phyloP scores from a whole-genome alignment of 2,329 filamentous ascomycete species.

The Colletotrichum truncatum region DNA sequence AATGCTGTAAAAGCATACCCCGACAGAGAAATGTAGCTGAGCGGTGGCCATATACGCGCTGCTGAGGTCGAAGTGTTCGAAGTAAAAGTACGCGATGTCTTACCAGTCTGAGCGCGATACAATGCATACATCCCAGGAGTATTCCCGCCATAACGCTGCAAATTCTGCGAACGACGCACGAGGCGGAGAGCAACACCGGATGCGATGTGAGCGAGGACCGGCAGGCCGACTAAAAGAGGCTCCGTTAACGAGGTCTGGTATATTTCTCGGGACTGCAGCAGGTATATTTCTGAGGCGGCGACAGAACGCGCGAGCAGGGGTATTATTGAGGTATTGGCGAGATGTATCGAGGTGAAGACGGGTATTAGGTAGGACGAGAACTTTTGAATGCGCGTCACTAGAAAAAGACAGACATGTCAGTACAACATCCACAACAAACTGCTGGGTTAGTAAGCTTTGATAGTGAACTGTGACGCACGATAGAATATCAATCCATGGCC shows the following conservation, averaged over 20 bases:
- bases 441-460: background rate
- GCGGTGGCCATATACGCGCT: constrained; percentile 69
- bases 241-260: constrained; percentile 88
- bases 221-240: constrained; percentile 79
- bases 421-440: too few species aligned
- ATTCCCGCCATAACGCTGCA: constrained; percentile 78
- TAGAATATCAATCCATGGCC: constrained; percentile 81
- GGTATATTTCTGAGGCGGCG: constrained; percentile 80
- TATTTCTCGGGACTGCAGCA: constrained; percentile 89
- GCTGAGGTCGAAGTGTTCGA: constrained; percentile 34
- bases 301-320: constrained; percentile 79
- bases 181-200: constrained; percentile 82
- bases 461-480: constrained; percentile 59
- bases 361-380: constrained; percentile 90
- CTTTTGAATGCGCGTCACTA: constrained; percentile 81
- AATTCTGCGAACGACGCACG: constrained; percentile 75
- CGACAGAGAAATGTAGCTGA: constrained; percentile 75
- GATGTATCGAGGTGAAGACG: constrained; percentile 79
- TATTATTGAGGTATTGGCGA: constrained; percentile 83
- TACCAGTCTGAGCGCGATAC: constrained; percentile 41
- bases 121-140: constrained; percentile 60
- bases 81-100: constrained; percentile 40
- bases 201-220: constrained; percentile 78
- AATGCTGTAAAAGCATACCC: constrained; percentile 77
- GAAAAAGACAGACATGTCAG: background rate